Base-by-base conservation (phyloP, 139 green algal genomes). In the Tetradesmus lagerheimii region DNA sequence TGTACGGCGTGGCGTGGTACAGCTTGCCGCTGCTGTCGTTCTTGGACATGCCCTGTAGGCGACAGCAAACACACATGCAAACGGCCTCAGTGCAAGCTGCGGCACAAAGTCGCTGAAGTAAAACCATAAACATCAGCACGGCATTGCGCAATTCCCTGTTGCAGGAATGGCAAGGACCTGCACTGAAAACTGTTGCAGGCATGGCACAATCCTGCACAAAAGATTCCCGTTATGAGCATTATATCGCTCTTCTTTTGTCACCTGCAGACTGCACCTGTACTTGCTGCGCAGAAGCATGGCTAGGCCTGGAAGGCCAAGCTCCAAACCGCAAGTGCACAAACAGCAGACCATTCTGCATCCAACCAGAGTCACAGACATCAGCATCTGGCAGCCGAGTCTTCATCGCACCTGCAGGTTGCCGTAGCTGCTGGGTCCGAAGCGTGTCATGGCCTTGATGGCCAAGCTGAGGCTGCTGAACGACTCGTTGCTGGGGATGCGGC, bases 371-470 rank as follows among this genome's bases (percentile, higher is more conserved):
- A n/a, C n/a, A n/a, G n/a, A n/a, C n/a, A n/a, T n/a, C n/a, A n/a
- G n/a, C n/a, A n/a, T n/a, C n/a, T n/a, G n/a, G n/a, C n/a, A n/a
- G n/a, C n/a, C n/a, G n/a, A n/a, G n/a, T n/a, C n/a, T 39, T 12
- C 6, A 57, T 23, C 31, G 5, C 78, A 87, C 87, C 71, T 90
- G 71, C 74, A 90, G 86, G 75, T 83, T 83, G 45, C 75, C 75
- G 78, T 83, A 83, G 86, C 86, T 89, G 77, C 84, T 88, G 34
- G 90, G 85, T 41, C 85, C 90, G 38, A 88, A 89, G 34, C 85
- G 85, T 27, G 90, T 92, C 90, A 92, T 92, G n/a, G 90, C 90
- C 85, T 90, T 90, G 85, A 92, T 82, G 14, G 90, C 87, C 78
- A 87, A 66, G 25, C 45, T 67, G 23, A 92, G 80, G 15, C 64